phyloP scores from a whole-genome alignment of 2,329 filamentous ascomycete species.

The Penicillium psychrosexuale region DNA sequence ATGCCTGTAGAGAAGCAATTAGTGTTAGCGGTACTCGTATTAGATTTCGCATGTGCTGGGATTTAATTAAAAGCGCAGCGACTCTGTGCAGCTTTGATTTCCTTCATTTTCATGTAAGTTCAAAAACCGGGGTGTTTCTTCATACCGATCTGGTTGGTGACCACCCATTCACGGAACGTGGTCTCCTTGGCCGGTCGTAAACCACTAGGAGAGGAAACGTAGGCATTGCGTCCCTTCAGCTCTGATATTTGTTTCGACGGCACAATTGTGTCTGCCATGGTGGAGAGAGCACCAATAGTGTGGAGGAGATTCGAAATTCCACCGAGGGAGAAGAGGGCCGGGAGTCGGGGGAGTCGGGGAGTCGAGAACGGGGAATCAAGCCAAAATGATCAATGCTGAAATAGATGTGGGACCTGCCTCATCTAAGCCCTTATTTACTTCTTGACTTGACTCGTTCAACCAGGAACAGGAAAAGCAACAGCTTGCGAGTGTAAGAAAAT shows the following conservation, averaged over 20 bases:
- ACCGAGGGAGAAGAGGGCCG: background rate
- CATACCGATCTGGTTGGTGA: conserved; percentile 77
- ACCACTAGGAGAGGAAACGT: conserved; percentile 33
- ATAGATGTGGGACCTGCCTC: conserved; percentile 8
- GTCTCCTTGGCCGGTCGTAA: conserved; percentile 36
- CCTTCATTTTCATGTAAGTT: background rate
- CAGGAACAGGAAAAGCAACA: conserved; percentile 3
- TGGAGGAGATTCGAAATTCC: background rate
- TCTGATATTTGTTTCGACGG: conserved; percentile 23
- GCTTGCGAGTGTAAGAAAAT: background rate
- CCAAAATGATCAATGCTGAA: conserved; percentile 1
- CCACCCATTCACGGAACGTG: conserved; percentile 59
- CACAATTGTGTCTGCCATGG: conserved; percentile 35
- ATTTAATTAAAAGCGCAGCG: background rate
- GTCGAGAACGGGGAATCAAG: background rate
- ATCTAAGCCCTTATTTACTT: background rate
- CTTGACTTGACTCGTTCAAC: conserved; percentile 5
- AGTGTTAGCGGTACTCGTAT: conserved; percentile 16
- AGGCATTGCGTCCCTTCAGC: conserved; percentile 41
- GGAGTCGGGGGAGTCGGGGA: background rate
- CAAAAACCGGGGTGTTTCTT: conserved; percentile 14
- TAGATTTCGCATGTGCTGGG: conserved; percentile 1
- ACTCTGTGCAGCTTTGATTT: background rate
- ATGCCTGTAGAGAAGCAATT: conserved; percentile 56
- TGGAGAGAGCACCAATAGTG: conserved; percentile 4